These are phyloP conservation scores for Mediolabrus comicus DNA, from an alignment of 108 stramenopile genomes.

Conservation along the genomic window DNA sequence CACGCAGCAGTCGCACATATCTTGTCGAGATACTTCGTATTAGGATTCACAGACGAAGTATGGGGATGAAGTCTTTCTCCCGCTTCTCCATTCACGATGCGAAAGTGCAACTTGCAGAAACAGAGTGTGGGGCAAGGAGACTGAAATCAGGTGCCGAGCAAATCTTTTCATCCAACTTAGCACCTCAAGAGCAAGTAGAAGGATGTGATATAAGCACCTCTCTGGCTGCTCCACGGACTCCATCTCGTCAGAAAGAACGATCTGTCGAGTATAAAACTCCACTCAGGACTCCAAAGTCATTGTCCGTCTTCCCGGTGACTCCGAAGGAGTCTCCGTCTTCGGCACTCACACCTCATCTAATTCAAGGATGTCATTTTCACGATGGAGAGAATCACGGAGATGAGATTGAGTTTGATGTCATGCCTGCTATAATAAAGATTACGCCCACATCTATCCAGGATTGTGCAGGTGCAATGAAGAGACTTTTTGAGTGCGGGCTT, in stretches of 20 bases:
- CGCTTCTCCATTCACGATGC: conserved; percentile 17
- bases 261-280: neutral
- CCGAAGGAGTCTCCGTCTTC: neutral
- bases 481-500: conserved; percentile 58
- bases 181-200: neutral
- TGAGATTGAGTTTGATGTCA: conserved; percentile 75
- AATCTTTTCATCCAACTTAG: neutral
- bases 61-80: conserved; percentile 18
- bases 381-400: conserved; percentile 63
- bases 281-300: neutral
- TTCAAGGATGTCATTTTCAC: conserved; percentile 51
- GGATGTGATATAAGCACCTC: neutral
- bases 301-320: neutral
- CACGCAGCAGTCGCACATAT: conserved; percentile 21
- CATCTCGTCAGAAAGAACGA: neutral
- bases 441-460: conserved; percentile 76
- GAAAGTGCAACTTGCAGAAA: conserved; percentile 27
- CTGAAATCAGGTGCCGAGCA: neutral
- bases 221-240: neutral
- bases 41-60: conserved; percentile 14
- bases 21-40: conserved; percentile 6
- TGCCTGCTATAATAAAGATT: conserved; percentile 51
- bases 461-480: conserved; percentile 55
- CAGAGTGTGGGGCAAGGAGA: neutral
- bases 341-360: neutral